phyloP scores from a whole-genome alignment of 2,329 filamentous ascomycete species.

The Claviceps spartinae region DNA sequence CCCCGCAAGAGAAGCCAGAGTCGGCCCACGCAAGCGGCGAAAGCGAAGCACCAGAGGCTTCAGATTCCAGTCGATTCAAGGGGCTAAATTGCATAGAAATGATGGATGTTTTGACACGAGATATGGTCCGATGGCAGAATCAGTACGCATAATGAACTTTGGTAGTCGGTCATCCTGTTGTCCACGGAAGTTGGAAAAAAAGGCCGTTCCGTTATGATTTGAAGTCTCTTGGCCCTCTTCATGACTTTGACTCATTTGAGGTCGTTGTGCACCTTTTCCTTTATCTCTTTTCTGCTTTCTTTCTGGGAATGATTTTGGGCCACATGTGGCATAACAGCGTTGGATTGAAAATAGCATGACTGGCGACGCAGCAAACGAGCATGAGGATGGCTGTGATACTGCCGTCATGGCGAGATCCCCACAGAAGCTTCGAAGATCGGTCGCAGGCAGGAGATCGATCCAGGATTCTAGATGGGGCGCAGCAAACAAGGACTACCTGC shows the following conservation, averaged over 20 bases:
- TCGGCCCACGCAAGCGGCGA: conserved; percentile 23
- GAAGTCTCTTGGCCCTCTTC: neutral
- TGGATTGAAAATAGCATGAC: conserved; percentile 5
- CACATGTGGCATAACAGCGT: conserved; percentile 3
- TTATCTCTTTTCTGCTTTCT: neutral
- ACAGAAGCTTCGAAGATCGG: neutral
- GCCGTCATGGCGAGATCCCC: neutral
- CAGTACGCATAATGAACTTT: conserved; percentile 37
- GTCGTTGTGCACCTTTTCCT: neutral
- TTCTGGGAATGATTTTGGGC: conserved; percentile 4
- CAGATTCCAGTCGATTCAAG: conserved; percentile 47
- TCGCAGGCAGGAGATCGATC: neutral
- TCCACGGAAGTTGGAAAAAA: neutral
- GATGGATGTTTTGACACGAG: conserved; percentile 75
- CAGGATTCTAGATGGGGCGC: neutral
- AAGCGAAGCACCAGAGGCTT: conserved; percentile 11
- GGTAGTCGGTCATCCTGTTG: neutral
- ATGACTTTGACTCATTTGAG: neutral
- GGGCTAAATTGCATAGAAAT: conserved; percentile 70
- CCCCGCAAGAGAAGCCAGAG: conserved; percentile 21
- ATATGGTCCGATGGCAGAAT: conserved; percentile 76
- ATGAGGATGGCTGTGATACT: neutral
- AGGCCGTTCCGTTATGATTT: neutral
- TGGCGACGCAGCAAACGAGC: conserved; percentile 1
- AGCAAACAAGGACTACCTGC: too few relatives aligned